Evolutionary conservation across 2,329 filamentous ascomycete genomes (phyloP), one percentile per base, ranked within the genome.

Genomic region (Scedosporium boydii): DNA sequence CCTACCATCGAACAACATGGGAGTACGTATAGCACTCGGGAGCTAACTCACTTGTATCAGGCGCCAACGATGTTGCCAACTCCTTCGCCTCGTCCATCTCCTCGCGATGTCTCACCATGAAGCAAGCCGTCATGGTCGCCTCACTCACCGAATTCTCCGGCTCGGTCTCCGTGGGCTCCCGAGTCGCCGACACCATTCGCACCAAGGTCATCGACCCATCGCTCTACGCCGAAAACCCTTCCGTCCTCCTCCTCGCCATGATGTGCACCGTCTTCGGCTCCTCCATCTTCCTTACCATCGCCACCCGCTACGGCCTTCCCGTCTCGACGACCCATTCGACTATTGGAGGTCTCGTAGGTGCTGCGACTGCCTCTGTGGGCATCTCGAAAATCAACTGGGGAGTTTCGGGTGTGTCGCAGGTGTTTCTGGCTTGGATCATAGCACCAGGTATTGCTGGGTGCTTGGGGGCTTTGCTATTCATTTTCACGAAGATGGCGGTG

Each of bases 261-360:
- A 78, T 81, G 66, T 83, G 80, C 66, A 79, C 80, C 34, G 75
- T 82, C 61, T 68, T 82, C 55, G 78, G 76, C 3, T 82, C 76
- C 0, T 79, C 80, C 0, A 68, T 77, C n/a, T 84, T 80, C 65
- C 75, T 84, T 14, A 82, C 80, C 1, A 67, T 81, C 57, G 81
- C 81, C 1, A 84, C 81, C 1, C 70, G 75, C 6, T 73, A 79
- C 58, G 80, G 80, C 58, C 72, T 83, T 64, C 82, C 82, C 1
- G 78, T 84, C 3, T 81, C 79, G 3, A 83, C 82, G 2, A 84
- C 82, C 0, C 79, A 82, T 68, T 80, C 77, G 61, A 76, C 82
- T 46, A 77, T 82, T 46, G 80, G 74, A 4, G 75, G 75, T 1
- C 46, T 77, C 1, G 69, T 77, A 0, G 75, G 75, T 10, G 70